Evolutionary conservation across 140 eudicot genomes (phyloP), one percentile per base, ranked within the genome.

Genomic region (Flaveria floridana): DNA sequence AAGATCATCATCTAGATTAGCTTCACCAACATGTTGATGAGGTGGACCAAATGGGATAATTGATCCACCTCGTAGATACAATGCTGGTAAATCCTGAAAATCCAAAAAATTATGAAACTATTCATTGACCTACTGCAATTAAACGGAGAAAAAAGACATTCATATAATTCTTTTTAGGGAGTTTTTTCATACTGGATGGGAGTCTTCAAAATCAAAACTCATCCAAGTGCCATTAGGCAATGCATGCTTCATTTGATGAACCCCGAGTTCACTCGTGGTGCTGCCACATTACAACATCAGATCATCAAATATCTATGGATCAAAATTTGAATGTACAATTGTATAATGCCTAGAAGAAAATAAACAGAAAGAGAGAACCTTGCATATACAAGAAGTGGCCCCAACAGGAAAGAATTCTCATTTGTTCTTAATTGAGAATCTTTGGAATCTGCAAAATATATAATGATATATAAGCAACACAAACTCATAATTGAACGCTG

Each of bases 171-270:
- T 53, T 64, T 64, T 66, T 51, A 13, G n/a, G 71, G 68, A 37
- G 50, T 7, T 6, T 65, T 71, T 71, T 39, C 47, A 2, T 92
- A 94, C 97, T 53, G 97, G 99, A 91, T 94, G 97, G 34, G 91
- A 85, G 80, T 94, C 99, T 52, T 87, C 86, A 78, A 94, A 94
- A 83, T 94, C 97, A 80, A 94, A 90, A 82, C 87, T 88, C 83
- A 78, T 69, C 99, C 99, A 94, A 50, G 73, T 80, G 76, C 97
- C 99, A 68, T 65, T 85, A 16, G 97, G 99, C 77, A 94, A 81
- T 77, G 63, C 71, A 76, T 87, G 97, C 50, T 82, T 76, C 80
- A 85, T 15, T 72, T 85, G 78, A 74, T 91, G 81, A 68, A 85
- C 84, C 16, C 86, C 91, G 25, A 82, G 81, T 69, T 85, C 83